A percentile compares a stretch with the other conserved stretches of the same genome.
phyloP scores from a whole-genome alignment of 202 grass and related monocot genomes.

The Hordeum pubiflorum region DNA sequence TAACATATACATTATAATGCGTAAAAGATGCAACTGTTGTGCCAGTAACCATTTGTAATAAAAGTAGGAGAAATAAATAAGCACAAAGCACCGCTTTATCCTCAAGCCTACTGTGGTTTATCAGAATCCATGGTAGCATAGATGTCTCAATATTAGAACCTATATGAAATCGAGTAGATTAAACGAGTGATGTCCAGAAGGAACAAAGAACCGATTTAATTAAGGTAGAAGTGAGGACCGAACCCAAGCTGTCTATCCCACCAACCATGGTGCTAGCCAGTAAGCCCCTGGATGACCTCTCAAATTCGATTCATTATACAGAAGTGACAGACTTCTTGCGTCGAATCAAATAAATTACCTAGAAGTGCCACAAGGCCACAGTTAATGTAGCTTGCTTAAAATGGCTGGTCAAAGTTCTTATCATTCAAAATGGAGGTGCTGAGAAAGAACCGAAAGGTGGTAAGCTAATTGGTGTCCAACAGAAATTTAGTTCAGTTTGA shows the following conservation, averaged over 20 bases:
- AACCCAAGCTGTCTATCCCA: neutral
- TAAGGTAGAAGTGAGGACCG: neutral
- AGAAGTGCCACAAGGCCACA: neutral
- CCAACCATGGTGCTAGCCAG: neutral
- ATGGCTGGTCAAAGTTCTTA: neutral
- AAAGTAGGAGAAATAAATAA: neutral
- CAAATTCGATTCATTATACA: neutral
- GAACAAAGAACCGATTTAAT: neutral
- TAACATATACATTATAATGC: constrained; percentile 24
- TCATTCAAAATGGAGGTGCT: neutral
- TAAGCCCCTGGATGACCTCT: neutral
- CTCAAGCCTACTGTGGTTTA: neutral
- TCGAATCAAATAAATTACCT: neutral
- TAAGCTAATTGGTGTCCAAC: neutral
- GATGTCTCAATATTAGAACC: neutral
- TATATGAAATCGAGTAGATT: neutral
- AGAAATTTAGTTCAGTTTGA: neutral
- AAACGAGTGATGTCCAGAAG: neutral
- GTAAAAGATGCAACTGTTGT: neutral
- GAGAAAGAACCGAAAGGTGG: constrained; percentile 12
- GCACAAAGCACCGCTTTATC: neutral
- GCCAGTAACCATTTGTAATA: neutral
- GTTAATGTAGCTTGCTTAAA: neutral
- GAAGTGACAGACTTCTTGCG: neutral
- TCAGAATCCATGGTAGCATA: neutral